phyloP scores from a whole-genome alignment of 1,139 yeast genomes.

The Scheffersomyces insectosa region DNA sequence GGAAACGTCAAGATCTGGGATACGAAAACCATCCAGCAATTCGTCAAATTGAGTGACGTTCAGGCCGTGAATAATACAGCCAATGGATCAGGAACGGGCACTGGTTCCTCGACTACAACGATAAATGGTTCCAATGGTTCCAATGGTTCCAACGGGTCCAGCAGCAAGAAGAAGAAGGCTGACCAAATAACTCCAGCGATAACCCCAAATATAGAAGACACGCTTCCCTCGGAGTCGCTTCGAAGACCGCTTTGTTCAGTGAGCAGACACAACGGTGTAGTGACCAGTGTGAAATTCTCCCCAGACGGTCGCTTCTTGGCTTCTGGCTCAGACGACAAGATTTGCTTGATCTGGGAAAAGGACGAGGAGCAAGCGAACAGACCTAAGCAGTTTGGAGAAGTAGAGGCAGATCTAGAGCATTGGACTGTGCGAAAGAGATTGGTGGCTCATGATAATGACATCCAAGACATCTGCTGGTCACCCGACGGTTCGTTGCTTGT shows the following conservation, averaged over 20 bases:
- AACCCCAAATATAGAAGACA: slow-evolving; percentile 6
- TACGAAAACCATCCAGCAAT: slow-evolving; percentile 52
- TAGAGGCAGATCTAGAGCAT: slow-evolving; percentile 73
- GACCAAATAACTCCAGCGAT: slow-evolving; percentile 4
- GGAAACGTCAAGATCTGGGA: slow-evolving; percentile 95
- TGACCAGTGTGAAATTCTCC: slow-evolving; percentile 86
- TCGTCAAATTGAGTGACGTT: slow-evolving; percentile 13
- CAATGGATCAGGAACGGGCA: no score
- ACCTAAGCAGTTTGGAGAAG: slow-evolving; percentile 48
- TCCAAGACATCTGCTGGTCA: slow-evolving; percentile 97
- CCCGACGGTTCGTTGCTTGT: slow-evolving; percentile 90
- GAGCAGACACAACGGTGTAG: slow-evolving; percentile 91
- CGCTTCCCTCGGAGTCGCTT: slow-evolving; percentile 36
- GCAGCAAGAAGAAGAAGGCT: slow-evolving; percentile 6
- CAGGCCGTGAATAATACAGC: no score
- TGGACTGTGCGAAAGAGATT: slow-evolving; percentile 92
- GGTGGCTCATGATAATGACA: slow-evolving; percentile 96
- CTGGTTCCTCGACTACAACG: no score
- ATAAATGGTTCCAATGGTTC: neutral
- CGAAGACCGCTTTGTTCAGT: slow-evolving; percentile 70
- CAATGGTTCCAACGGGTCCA: slow-evolving; percentile 2
- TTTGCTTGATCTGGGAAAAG: slow-evolving; percentile 87
- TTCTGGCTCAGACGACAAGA: slow-evolving; percentile 92
- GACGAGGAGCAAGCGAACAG: slow-evolving; percentile 60
- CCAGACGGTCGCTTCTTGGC: slow-evolving; percentile 92